Base-by-base conservation (phyloP, 2,329 filamentous ascomycete species). In the Aspergillus sp. region DNA sequence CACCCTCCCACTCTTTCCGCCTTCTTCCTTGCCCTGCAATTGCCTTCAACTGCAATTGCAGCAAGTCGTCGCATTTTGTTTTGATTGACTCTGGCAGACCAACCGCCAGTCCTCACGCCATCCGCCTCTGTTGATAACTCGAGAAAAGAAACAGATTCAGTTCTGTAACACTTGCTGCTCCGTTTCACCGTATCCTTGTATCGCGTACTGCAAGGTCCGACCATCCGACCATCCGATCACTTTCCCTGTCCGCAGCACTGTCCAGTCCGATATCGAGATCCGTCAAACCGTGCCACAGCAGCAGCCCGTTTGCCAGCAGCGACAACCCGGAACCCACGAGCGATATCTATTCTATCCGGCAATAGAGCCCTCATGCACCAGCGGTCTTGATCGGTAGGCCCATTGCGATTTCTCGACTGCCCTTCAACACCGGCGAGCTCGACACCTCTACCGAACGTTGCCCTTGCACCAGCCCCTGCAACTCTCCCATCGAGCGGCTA, bases 91-190 rank as follows among this genome's bases (percentile, higher is more conserved):
- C n/a, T n/a, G 10, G 25, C 13, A 7, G 8, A 26, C 10, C 7
- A 26, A 8, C 13, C 25, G 25, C 8, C 7, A 14, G 11, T 14
- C 25, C 12, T 26, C 25, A 26, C 13, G 27, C 24, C 31, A 26
- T 25, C 32, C 29, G 28, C 20, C 30, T 34, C 33, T 39, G 35
- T 43, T 38, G 35, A 41, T 43, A 43, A 38, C 37, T 37, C 29
- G 25, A 36, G 27, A 28, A 38, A 32, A 36, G 37, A 41, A 26
- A 33, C 33, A 34, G 38, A 42, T 40, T 42, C 33, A 37, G 12
- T 42, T 42, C 39, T 42, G 36, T 40, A 42, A 30, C 24, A 33
- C 31, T 36, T 33, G 36, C 39, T 30, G 33, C 33, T 26, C 34
- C 26, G 19, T 10, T 22, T 22, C 36, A 32, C 29, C 26, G 34